Conservation (phyloP, 2,329 filamentous ascomycete genomes). For the Colletotrichum chlorophyti region DNA sequence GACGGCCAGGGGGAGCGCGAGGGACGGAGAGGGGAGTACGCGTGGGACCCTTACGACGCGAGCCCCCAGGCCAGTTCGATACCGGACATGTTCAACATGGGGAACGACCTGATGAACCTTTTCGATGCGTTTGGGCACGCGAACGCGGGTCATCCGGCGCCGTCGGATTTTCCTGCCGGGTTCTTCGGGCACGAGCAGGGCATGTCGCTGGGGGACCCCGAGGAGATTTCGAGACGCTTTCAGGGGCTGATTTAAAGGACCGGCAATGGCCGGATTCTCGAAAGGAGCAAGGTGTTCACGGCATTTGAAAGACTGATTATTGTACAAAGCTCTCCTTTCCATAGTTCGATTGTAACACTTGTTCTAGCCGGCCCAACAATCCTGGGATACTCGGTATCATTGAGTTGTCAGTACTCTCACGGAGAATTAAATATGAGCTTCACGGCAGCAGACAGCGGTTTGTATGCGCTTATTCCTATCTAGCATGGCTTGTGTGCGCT, state of each 20-base stretch:
- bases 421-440: too few relatives aligned
- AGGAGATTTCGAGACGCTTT: conserved; percentile 40
- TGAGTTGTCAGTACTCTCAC: background rate
- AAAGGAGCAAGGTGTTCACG: too few relatives aligned
- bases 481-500: too few relatives aligned
- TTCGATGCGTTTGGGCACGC: conserved; percentile 41
- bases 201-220: conserved; percentile 29
- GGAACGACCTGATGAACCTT: conserved; percentile 42
- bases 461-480: too few relatives aligned
- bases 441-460: too few relatives aligned
- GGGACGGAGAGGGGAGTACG: background rate
- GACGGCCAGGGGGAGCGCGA: background rate
- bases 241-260: conserved; percentile 36
- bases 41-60: conserved; percentile 7
- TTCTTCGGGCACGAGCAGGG: conserved; percentile 21
- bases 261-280: too few relatives aligned
- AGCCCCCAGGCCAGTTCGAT: conserved; percentile 25
- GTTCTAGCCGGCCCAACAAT: too few relatives aligned
- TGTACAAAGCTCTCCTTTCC: too few relatives aligned
- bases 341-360: too few relatives aligned
- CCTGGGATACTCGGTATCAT: too few relatives aligned
- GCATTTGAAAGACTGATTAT: too few relatives aligned
- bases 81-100: conserved; percentile 42
- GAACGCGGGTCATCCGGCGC: conserved; percentile 19
- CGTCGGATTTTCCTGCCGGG: conserved; percentile 10